A percentile compares a stretch with the other conserved stretches of the same genome.
phyloP scores from a whole-genome alignment of 805 yeast genomes.

The Starmerella floricola region DNA sequence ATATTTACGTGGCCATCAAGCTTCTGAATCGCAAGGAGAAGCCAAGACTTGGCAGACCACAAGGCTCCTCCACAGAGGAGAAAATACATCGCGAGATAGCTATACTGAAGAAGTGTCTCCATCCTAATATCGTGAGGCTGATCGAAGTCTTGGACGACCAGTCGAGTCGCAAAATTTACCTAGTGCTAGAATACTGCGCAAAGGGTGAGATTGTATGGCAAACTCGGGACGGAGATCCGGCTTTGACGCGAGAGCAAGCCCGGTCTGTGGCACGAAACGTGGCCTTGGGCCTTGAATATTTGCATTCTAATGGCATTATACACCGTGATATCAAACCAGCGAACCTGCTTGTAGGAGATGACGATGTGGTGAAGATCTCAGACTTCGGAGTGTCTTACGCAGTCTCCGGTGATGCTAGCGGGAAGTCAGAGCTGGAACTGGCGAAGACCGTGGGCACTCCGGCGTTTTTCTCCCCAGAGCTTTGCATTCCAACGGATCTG shows the following conservation, averaged over 20 bases:
- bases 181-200: conserved; percentile 81
- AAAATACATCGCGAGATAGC: conserved; percentile 79
- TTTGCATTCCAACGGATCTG: conserved; percentile 36
- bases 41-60: conserved; percentile 41
- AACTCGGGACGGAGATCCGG: conserved; percentile 43
- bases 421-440: conserved; percentile 54
- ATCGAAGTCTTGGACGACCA: conserved; percentile 81
- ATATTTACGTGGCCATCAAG: conserved; percentile 72
- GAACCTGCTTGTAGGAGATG: conserved; percentile 58
- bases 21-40: conserved; percentile 67
- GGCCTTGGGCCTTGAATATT: conserved; percentile 73
- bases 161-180: conserved; percentile 68
- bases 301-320: conserved; percentile 65
- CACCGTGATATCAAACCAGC: conserved; percentile 97
- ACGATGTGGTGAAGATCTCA: conserved; percentile 75
- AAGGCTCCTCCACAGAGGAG: conserved; percentile 43
- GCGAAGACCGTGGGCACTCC: conserved; percentile 98
- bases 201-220: conserved; percentile 89
- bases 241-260: conserved; percentile 52
- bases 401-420: conserved; percentile 31
- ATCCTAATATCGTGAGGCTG: conserved; percentile 82
- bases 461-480: conserved; percentile 90
- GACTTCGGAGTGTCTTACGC: conserved; percentile 94
- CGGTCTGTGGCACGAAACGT: conserved; percentile 72
- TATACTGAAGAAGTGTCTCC: conserved; percentile 82